phyloP scores from a whole-genome alignment of 2,329 filamentous ascomycete species.

The Didymella sp. region DNA sequence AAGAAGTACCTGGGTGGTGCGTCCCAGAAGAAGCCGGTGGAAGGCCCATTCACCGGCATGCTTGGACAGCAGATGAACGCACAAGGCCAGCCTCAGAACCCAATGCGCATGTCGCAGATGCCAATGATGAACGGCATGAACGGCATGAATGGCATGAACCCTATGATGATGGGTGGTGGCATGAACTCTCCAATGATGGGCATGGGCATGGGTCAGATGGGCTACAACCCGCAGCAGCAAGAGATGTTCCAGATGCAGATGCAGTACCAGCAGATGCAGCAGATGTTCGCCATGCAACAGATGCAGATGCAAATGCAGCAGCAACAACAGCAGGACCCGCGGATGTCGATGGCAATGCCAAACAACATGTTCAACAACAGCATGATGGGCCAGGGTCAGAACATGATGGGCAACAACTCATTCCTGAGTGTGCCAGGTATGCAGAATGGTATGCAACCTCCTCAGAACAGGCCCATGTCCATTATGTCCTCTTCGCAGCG shows the following conservation, averaged over 20 bases:
- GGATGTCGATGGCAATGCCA: constrained; percentile 32
- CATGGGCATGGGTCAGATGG: constrained; percentile 41
- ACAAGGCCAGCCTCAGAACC: constrained; percentile 27
- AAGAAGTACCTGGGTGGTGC: constrained; percentile 48
- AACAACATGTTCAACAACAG: constrained; percentile 30
- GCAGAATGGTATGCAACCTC: constrained; percentile 29
- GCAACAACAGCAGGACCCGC: constrained; percentile 37
- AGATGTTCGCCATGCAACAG: constrained; percentile 45
- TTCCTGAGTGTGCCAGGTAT: constrained; percentile 39
- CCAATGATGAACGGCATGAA: constrained; percentile 34
- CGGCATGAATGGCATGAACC: constrained; percentile 33
- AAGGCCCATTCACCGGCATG: constrained; percentile 46
- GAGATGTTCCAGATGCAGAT: constrained; percentile 85
- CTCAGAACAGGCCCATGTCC: constrained; percentile 57
- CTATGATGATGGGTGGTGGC: constrained; percentile 32
- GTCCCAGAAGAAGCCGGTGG: constrained; percentile 40
- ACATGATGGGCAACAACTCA: constrained; percentile 25
- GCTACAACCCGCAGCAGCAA: constrained; percentile 73
- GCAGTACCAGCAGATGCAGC: constrained; percentile 69
- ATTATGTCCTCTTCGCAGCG: constrained; percentile 56
- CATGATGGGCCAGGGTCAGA: constrained; percentile 27
- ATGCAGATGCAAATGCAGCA: constrained; percentile 54
- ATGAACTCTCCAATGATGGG: constrained; percentile 40
- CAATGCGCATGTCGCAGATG: constrained; percentile 35
- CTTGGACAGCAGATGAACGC: constrained; percentile 45